Conservation (phyloP, 2,329 filamentous ascomycete species). For the Xylariomycetidae sp. region DNA sequence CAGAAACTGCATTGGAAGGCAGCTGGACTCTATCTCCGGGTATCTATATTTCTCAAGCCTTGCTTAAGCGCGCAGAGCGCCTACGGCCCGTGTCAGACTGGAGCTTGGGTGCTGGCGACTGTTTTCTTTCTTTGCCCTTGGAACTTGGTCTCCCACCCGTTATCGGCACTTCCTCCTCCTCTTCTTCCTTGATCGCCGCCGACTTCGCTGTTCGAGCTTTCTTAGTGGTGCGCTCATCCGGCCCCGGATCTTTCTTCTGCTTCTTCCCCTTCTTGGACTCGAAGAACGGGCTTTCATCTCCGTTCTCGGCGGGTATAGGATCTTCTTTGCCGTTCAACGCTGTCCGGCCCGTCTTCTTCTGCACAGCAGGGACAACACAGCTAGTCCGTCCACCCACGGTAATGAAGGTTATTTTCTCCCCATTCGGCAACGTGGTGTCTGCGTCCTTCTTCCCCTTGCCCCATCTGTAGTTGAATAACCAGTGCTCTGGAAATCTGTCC, state of each 20-base stretch:
- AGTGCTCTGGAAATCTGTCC: conserved; percentile 75
- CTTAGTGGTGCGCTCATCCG: conserved; percentile 14
- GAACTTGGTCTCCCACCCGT: neutral
- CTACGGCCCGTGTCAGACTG: conserved; percentile 14
- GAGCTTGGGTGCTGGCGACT: conserved; percentile 8
- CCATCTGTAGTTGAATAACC: conserved; percentile 88
- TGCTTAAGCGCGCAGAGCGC: conserved; percentile 21
- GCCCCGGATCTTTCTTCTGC: conserved; percentile 7
- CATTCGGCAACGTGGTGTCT: conserved; percentile 65
- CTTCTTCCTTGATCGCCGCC: conserved; percentile 17
- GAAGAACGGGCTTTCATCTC: conserved; percentile 18
- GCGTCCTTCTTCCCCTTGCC: conserved; percentile 75
- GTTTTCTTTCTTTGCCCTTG: conserved; percentile 11
- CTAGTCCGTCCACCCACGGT: conserved; percentile 90
- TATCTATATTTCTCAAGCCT: too few relatives aligned
- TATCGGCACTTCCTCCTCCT: conserved; percentile 18
- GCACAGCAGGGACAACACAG: conserved; percentile 76
- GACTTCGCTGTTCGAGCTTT: conserved; percentile 12
- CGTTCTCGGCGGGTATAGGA: conserved; percentile 7
- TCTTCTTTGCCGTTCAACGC: conserved; percentile 35
- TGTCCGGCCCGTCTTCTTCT: conserved; percentile 65
- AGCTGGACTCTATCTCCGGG: too few relatives aligned
- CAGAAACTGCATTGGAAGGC: too few relatives aligned
- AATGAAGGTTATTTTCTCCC: conserved; percentile 77
- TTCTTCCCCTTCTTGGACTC: conserved; percentile 9